phyloP scores from a whole-genome alignment of 805 yeast genomes.

The Ogataea chonburiensis region DNA sequence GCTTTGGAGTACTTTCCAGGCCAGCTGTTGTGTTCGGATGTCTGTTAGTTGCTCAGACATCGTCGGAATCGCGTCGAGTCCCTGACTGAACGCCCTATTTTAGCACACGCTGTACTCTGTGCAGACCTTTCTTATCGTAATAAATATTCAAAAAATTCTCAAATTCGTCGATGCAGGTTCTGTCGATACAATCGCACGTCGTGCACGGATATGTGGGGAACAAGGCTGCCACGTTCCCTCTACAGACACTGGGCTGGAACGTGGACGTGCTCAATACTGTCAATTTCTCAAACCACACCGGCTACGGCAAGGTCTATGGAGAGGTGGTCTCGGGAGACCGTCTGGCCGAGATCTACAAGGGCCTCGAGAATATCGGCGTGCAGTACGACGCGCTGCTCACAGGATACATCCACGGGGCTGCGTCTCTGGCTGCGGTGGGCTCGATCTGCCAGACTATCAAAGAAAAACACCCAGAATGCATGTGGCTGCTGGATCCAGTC shows the following conservation, averaged over 20 bases:
- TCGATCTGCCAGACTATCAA: slow-evolving; percentile 38
- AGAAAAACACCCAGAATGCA: slow-evolving; percentile 29
- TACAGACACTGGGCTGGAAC: slow-evolving; percentile 66
- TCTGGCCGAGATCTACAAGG: slow-evolving; percentile 39
- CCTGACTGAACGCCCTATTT: too few relatives aligned
- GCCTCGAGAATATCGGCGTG: slow-evolving; percentile 35
- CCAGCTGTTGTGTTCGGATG: too few relatives aligned
- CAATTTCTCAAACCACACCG: slow-evolving; percentile 69
- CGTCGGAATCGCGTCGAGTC: too few relatives aligned
- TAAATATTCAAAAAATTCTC: neutral
- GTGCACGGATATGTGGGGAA: slow-evolving; percentile 75
- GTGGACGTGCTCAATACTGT: slow-evolving; percentile 66
- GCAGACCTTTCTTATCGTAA: slow-evolving; percentile 7
- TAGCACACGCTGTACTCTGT: too few relatives aligned
- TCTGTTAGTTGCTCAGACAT: too few relatives aligned
- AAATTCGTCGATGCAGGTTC: slow-evolving; percentile 22
- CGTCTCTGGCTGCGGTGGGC: slow-evolving; percentile 45
- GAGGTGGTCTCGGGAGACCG: slow-evolving; percentile 40
- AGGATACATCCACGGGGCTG: slow-evolving; percentile 66
- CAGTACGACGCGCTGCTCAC: slow-evolving; percentile 57
- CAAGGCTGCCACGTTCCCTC: slow-evolving; percentile 62
- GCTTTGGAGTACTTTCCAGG: too few relatives aligned
- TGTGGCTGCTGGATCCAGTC: slow-evolving; percentile 74
- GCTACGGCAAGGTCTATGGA: slow-evolving; percentile 60
- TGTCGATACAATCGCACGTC: slow-evolving; percentile 67